phyloP scores from a whole-genome alignment of 768 basidiomycete species.

The Lentinula edodes region DNA sequence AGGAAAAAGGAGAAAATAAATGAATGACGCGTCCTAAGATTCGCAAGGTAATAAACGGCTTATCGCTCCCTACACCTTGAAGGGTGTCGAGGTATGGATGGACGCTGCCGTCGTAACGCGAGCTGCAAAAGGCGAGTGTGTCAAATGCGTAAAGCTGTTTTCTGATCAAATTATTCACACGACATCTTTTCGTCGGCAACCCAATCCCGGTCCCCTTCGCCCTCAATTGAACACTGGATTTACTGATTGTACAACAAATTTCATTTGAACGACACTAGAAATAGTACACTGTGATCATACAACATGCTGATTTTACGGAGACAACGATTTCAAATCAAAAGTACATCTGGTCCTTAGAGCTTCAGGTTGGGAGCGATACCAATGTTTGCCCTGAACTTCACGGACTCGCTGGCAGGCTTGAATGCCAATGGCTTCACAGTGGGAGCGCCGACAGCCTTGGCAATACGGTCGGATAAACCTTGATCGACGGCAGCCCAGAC shows the following conservation, averaged over 20 bases:
- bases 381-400: constrained; percentile 44
- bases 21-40: constrained; percentile 7
- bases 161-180: neutral
- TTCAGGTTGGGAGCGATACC: constrained; percentile 16
- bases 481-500: constrained; percentile 81
- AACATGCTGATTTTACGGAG: neutral
- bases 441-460: constrained; percentile 62
- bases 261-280: neutral
- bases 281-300: neutral
- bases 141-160: neutral
- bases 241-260: neutral
- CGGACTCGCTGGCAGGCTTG: constrained; percentile 53
- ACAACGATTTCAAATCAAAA: neutral
- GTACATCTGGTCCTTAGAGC: neutral
- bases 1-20: constrained; percentile 7
- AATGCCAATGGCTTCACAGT: constrained; percentile 54
- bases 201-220: no score
- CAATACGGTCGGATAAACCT: constrained; percentile 68
- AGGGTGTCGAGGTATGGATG: neutral
- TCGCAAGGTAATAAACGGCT: constrained; percentile 2
- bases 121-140: constrained; percentile 1
- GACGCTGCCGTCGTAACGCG: constrained; percentile 6
- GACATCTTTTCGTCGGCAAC: neutral
- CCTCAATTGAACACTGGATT: no score
- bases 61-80: constrained; percentile 2